Conservation (phyloP, 768 basidiomycete genomes). For the Kwoniella newhampshirensis region DNA sequence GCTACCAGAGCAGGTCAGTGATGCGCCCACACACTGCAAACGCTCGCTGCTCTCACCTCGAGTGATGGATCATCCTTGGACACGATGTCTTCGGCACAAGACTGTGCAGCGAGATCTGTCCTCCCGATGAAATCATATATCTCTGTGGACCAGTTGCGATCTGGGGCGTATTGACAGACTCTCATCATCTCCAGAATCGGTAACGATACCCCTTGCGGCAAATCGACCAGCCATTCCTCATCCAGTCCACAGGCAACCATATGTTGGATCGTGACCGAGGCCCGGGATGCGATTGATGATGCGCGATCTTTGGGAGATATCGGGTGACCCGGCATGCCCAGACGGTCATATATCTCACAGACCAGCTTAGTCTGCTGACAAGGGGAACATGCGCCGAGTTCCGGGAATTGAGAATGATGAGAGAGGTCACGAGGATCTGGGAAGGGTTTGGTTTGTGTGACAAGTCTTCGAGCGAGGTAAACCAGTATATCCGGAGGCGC, state of each 20-base stretch:
- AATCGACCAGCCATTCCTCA: slow-evolving; percentile 32
- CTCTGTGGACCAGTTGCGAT: slow-evolving; percentile 68
- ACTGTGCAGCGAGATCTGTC: slow-evolving; percentile 66
- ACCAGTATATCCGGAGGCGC: slow-evolving; percentile 76
- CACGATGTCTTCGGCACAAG: background rate
- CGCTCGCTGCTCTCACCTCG: too few relatives aligned
- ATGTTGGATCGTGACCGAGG: slow-evolving; percentile 18
- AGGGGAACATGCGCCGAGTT: slow-evolving; percentile 21
- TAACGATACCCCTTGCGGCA: slow-evolving; percentile 48
- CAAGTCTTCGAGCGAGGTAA: slow-evolving; percentile 58
- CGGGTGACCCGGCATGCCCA: slow-evolving; percentile 1
- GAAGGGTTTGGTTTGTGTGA: slow-evolving; percentile 20
- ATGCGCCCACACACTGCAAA: background rate
- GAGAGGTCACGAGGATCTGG: slow-evolving; percentile 16
- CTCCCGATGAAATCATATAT: slow-evolving; percentile 71
- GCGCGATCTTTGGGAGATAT: background rate
- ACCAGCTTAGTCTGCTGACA: slow-evolving; percentile 21
- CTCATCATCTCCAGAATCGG: slow-evolving; percentile 83
- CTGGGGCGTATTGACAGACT: slow-evolving; percentile 76
- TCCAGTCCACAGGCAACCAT: slow-evolving; percentile 36
- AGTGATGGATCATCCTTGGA: slow-evolving; percentile 1
- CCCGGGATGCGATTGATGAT: slow-evolving; percentile 6
- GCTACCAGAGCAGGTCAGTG: background rate
- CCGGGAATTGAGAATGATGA: background rate
- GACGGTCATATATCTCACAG: slow-evolving; percentile 23